Percentiles rank a stretch among this genome's conserved stretches.
These are phyloP conservation scores for Candida adriatica DNA, from an alignment of 805 yeast species.

Conservation along the genomic window DNA sequence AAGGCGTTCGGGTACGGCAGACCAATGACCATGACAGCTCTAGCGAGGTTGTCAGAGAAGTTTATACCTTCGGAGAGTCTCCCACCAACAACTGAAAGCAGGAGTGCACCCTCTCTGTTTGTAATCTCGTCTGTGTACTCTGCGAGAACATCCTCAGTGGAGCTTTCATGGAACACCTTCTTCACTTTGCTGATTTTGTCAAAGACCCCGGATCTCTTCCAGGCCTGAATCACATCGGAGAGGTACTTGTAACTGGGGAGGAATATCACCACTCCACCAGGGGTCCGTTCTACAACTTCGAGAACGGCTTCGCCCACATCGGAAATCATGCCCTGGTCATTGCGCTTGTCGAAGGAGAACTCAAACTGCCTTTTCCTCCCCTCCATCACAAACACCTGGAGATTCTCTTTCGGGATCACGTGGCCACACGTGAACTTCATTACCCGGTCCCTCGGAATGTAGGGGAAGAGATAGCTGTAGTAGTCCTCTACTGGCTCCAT, in stretches of 20 bases:
- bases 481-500: conserved; percentile 87
- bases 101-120: conserved; percentile 46
- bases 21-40: conserved; percentile 83
- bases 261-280: conserved; percentile 74
- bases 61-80: conserved; percentile 91
- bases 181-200: conserved; percentile 33
- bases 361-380: conserved; percentile 33
- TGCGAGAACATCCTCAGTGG: conserved; percentile 39
- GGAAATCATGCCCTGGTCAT: conserved; percentile 35
- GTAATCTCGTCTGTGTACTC: conserved; percentile 43
- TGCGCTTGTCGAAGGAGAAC: conserved; percentile 65
- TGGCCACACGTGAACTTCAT: conserved; percentile 71
- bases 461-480: conserved; percentile 58
- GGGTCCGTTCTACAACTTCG: conserved; percentile 39
- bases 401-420: conserved; percentile 65
- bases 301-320: conserved; percentile 45
- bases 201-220: conserved; percentile 40
- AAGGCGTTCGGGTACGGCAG: conserved; percentile 82
- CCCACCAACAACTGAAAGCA: conserved; percentile 89
- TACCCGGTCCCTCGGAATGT: conserved; percentile 35
- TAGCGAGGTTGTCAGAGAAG: conserved; percentile 79
- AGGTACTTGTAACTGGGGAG: conserved; percentile 81
- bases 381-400: conserved; percentile 51
- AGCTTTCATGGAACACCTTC: conserved; percentile 51
- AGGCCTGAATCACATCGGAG: conserved; percentile 37